Evolutionary conservation across 2,329 filamentous ascomycete genomes (phyloP), one percentile per base, ranked within the genome.

Genomic region (Talaromyces rugulosus): DNA sequence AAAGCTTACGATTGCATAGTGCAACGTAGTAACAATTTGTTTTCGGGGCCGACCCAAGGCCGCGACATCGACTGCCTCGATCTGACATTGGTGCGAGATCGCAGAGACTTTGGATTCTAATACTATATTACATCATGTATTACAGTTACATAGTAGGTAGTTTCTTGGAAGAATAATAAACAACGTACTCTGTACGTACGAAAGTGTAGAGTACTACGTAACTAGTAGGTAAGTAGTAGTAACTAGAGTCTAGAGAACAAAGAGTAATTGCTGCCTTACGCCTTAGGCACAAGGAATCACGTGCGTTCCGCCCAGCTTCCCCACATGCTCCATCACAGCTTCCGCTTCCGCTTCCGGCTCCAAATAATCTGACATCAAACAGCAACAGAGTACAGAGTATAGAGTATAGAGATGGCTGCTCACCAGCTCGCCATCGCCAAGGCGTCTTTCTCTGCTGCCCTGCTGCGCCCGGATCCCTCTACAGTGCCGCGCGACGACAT

Each of bases 401-500:
- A 16, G 12, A 28, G 5, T 18, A 9, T 27, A 28, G 34, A 27
- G 57, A 90, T 90, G 87, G 82, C 86, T 18, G 86, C 86, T 52
- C 87, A 89, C 68, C 85, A 90, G 74, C 68, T 93, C 63, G 88
- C 88, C 69, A 91, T 94, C 67, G 87, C 89, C 65, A 93, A 91
- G 78, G 89, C 90, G 47, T 85, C 89, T n/a, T 85, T 95, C 67
- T 85, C 87, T 6, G 89, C 89, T 30, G 83, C 87, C 9, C 85
- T 94, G 50, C 83, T 94, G 62, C 87, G 89, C 64, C 84, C 88
- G 47, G 90, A 94, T 72, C 89, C 90, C n/a, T 81, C 79, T 23
- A 84, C 89, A 9, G 83, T 91, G 61, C 78, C 86, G 56, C 87
- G 88, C 72, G 85, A 87, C 69, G 85, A 89, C 63, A 89, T 94